Evolutionary conservation across 352 stramenopile species (phyloP), one percentile per base, ranked within the genome.

Genomic region (Phytophthora cactorum): DNA sequence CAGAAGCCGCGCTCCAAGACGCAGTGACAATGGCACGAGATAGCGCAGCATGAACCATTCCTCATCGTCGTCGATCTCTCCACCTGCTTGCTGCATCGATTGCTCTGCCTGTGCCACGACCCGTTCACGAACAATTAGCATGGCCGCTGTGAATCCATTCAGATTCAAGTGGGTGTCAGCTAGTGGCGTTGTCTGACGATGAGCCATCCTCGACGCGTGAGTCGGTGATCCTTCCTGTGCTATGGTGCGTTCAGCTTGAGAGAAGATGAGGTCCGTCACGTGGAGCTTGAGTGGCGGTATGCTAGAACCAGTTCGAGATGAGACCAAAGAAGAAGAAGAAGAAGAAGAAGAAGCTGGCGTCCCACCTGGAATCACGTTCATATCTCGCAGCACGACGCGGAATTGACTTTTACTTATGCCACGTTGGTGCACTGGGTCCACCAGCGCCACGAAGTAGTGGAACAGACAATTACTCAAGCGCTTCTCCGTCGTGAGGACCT

Each of bases 371-470:
- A 85, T 72, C 29, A 88, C 67, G 27, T 62, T 71, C 34, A 82
- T 82, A 53, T 90, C 82, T 9, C 80, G 74, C 25, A 90, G 36
- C 12, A 90, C 65, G 11, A 72, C 71, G 14, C 82, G 82, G 52
- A 90, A 90, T 78, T 89, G 82, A 32, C 78, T 80, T 55, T 90
- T 90, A 60, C 79, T 90, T 53, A 90, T 74, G 0, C 77, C 78
- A 10, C 65, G 64, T n/a, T 66, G 68, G 29, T 77, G 51, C 5
- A 88, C 54, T 2, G 82, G 82, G 56, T 90, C 82, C 5, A 82
- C 67, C 0, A 88, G 66, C 10, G 79, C 78, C 31, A 88, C 68
- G 60, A 89, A 90, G 72, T 88, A 90, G 57, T 90, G 78, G 41
- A 83, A 90, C 5, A 90, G 47, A 22, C 79, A 87, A 63, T 90